These are phyloP conservation scores for Sugiyamaella lignohabitans DNA, from an alignment of 805 yeast genomes.

Conservation along the genomic window DNA sequence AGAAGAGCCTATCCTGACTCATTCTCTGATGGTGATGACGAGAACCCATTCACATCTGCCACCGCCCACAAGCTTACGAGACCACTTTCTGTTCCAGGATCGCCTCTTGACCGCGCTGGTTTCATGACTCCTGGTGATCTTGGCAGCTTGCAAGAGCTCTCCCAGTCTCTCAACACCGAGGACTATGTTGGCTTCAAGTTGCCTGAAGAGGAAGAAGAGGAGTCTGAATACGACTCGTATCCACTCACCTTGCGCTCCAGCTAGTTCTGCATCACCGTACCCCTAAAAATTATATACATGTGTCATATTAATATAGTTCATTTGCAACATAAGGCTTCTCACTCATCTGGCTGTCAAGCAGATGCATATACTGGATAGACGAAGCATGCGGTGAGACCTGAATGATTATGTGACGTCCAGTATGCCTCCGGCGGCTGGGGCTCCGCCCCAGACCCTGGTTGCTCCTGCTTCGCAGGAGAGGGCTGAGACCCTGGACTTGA, in stretches of 20 bases:
- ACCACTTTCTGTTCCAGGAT: constrained; percentile 95
- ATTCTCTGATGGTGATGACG: constrained; percentile 38
- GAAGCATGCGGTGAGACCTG: too few relatives aligned
- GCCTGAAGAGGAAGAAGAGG: constrained; percentile 35
- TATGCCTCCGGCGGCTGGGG: neutral
- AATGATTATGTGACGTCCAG: too few relatives aligned
- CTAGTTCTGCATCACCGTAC: too few relatives aligned
- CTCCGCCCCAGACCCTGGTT: neutral
- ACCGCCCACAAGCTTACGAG: constrained; percentile 58
- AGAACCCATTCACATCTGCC: constrained; percentile 25
- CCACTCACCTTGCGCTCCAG: constrained; percentile 21
- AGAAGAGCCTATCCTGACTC: constrained; percentile 91
- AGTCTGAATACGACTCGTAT: constrained; percentile 25
- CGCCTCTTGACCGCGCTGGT: constrained; percentile 70
- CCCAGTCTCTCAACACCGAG: constrained; percentile 59
- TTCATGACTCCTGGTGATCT: constrained; percentile 97
- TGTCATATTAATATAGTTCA: too few relatives aligned
- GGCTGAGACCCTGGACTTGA: too few relatives aligned
- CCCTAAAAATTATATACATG: too few relatives aligned
- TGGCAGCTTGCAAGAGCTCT: constrained; percentile 91
- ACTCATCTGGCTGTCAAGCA: too few relatives aligned
- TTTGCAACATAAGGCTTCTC: too few relatives aligned
- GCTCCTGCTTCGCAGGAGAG: too few relatives aligned
- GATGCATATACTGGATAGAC: too few relatives aligned
- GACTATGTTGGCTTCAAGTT: constrained; percentile 54